These are phyloP conservation scores for Kwoniella sp. DNA, from an alignment of 768 basidiomycete species.

Conservation along the genomic window DNA sequence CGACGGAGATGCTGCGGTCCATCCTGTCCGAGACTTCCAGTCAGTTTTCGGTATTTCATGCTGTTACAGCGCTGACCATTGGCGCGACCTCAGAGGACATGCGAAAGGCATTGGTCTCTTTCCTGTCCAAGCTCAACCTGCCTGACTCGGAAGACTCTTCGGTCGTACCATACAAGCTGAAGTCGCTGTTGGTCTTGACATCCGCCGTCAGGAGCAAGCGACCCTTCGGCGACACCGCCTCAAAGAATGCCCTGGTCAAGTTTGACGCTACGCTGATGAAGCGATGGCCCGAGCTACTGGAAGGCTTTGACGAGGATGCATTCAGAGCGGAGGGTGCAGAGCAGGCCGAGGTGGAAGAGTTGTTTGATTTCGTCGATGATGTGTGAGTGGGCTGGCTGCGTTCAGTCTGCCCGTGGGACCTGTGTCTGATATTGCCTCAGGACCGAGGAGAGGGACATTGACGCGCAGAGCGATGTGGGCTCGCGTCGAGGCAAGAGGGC, in stretches of 20 bases:
- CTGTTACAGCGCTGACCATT: not conserved
- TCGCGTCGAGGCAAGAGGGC: not conserved
- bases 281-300: conserved; percentile 67
- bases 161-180: conserved; percentile 48
- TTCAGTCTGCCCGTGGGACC: too few relatives aligned
- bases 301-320: conserved; percentile 55
- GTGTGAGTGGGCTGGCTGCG: conserved; percentile 24
- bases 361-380: conserved; percentile 35
- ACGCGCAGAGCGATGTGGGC: conserved; percentile 14
- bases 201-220: conserved; percentile 51
- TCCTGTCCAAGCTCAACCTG: conserved; percentile 62
- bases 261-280: conserved; percentile 66
- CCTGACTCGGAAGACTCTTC: conserved; percentile 56
- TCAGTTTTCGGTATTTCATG: conserved; percentile 43
- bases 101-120: conserved; percentile 62
- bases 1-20: conserved; percentile 57
- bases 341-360: conserved; percentile 14
- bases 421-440: not conserved
- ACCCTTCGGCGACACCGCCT: conserved; percentile 57
- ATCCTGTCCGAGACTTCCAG: conserved; percentile 58
- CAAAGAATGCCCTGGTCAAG: conserved; percentile 66
- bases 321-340: conserved; percentile 21
- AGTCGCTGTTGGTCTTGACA: conserved; percentile 7
- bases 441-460: conserved; percentile 13
- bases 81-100: conserved; percentile 57